These are phyloP conservation scores for Apiotrichum laibachii DNA, from an alignment of 1,284 basidiomycete species.

Conservation along the genomic window DNA sequence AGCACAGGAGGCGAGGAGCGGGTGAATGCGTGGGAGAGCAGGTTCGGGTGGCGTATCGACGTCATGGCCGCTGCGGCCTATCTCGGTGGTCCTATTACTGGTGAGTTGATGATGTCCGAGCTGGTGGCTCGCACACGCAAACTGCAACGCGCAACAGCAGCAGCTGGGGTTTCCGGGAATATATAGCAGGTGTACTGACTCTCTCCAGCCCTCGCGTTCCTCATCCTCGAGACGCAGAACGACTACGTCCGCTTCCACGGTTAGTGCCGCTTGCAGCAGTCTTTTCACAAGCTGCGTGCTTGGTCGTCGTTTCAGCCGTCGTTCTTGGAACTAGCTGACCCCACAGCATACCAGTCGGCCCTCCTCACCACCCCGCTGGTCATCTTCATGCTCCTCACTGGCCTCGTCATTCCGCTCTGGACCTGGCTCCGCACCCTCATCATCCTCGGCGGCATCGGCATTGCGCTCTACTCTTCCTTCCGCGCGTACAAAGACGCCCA, in stretches of 20 bases:
- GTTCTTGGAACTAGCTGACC: neutral
- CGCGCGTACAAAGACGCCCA: conserved; percentile 67
- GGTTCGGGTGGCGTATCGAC: conserved; percentile 68
- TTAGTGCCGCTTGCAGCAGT: conserved; percentile 42
- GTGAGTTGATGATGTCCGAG: conserved; percentile 54
- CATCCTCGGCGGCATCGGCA: conserved; percentile 31
- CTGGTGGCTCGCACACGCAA: no score
- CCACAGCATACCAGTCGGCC: conserved; percentile 73
- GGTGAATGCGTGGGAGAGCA: conserved; percentile 68
- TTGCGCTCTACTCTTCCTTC: conserved; percentile 45
- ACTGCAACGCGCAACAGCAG: no score
- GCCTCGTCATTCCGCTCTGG: conserved; percentile 57
- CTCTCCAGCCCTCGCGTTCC: conserved; percentile 63
- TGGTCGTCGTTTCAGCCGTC: neutral
- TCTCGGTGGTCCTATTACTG: conserved; percentile 68
- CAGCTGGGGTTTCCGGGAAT: no score
- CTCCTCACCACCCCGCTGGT: conserved; percentile 66
- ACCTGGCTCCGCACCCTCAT: conserved; percentile 46
- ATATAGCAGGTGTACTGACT: conserved; percentile 5
- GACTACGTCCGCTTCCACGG: conserved; percentile 78
- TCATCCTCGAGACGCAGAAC: conserved; percentile 74
- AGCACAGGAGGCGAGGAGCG: conserved; percentile 53
- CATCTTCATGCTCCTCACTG: conserved; percentile 61
- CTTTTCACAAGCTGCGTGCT: neutral
- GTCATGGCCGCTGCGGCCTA: conserved; percentile 67